Percentiles rank a stretch among this genome's conserved stretches.
Conservation (phyloP, 2,329 filamentous ascomycete species). For the Cladophialophora psammophila region DNA sequence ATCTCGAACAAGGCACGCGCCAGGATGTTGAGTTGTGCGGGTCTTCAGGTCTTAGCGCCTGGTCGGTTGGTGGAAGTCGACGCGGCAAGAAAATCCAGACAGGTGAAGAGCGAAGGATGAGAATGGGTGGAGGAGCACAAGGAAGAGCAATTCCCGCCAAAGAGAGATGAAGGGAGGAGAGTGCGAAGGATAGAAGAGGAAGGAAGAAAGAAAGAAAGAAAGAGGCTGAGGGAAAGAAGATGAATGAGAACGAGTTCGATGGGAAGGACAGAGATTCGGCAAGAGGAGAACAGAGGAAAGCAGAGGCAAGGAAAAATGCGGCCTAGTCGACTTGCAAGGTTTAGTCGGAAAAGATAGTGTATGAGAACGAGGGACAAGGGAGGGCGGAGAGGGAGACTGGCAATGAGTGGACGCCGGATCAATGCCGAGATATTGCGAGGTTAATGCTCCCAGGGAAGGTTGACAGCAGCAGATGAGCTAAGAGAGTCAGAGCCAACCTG, state of each 20-base stretch:
- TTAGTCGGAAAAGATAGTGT: conserved; percentile 21
- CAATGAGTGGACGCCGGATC: conserved; percentile 12
- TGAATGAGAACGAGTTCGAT: conserved; percentile 26
- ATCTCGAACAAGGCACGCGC: conserved; percentile 25
- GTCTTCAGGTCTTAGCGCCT: conserved; percentile 23
- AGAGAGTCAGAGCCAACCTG: conserved; percentile 18
- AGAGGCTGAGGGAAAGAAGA: conserved; percentile 28
- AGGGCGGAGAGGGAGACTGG: conserved; percentile 9
- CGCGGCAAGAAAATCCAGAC: conserved; percentile 7
- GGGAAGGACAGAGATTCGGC: conserved; percentile 27
- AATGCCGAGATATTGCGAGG: conserved; percentile 21
- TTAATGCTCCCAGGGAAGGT: conserved; percentile 8
- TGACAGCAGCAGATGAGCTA: conserved; percentile 11
- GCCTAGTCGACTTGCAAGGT: conserved; percentile 29
- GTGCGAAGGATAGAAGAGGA: conserved; percentile 20
- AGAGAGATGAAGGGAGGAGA: conserved; percentile 3
- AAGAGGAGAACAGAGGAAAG: neutral
- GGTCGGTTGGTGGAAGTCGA: conserved; percentile 14
- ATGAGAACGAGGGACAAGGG: conserved; percentile 20
- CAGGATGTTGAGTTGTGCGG: conserved; percentile 17
- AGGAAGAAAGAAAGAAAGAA: conserved; percentile 3
- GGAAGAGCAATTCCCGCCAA: conserved; percentile 8
- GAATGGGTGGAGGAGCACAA: conserved; percentile 9
- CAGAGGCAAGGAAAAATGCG: conserved; percentile 32
- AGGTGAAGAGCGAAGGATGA: neutral